Conservation (phyloP, 495 filamentous ascomycete genomes). For the Baudoinia panamericana region DNA sequence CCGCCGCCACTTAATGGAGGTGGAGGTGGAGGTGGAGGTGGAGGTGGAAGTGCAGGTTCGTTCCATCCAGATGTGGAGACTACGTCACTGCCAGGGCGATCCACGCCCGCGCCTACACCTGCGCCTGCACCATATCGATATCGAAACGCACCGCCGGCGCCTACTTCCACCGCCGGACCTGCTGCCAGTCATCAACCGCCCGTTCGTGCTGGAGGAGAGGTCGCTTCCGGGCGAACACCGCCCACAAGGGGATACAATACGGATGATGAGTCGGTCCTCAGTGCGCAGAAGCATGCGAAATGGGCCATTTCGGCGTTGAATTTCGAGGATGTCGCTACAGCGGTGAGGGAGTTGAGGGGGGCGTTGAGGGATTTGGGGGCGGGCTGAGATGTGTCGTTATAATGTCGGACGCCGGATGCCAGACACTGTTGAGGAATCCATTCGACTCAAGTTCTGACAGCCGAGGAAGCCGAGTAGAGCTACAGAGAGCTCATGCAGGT, state of each 20-base stretch:
- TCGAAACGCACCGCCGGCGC: conserved; percentile 8
- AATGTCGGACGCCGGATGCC: no score
- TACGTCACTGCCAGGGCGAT: no score
- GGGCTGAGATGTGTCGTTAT: conserved; percentile 22
- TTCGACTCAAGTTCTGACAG: no score
- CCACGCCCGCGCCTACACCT: no score
- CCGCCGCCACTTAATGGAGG: no score
- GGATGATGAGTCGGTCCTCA: conserved; percentile 63
- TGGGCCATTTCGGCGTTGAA: conserved; percentile 96
- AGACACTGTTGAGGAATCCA: no score
- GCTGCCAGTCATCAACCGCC: not conserved
- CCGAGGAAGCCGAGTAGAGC: no score
- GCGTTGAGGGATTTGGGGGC: conserved; percentile 60
- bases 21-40: no score
- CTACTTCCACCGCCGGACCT: not conserved
- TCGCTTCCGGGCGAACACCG: not conserved
- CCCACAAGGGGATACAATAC: conserved; percentile 24
- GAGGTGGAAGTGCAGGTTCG: no score
- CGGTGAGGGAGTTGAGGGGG: conserved; percentile 66
- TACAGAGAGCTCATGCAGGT: no score
- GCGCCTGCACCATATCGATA: not conserved
- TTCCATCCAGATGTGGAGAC: no score
- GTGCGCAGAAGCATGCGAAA: conserved; percentile 87
- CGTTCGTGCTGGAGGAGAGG: not conserved
- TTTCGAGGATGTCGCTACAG: conserved; percentile 89